Evolutionary conservation across 1,284 basidiomycete genomes (phyloP).

Genomic region (Trametes pubescens): DNA sequence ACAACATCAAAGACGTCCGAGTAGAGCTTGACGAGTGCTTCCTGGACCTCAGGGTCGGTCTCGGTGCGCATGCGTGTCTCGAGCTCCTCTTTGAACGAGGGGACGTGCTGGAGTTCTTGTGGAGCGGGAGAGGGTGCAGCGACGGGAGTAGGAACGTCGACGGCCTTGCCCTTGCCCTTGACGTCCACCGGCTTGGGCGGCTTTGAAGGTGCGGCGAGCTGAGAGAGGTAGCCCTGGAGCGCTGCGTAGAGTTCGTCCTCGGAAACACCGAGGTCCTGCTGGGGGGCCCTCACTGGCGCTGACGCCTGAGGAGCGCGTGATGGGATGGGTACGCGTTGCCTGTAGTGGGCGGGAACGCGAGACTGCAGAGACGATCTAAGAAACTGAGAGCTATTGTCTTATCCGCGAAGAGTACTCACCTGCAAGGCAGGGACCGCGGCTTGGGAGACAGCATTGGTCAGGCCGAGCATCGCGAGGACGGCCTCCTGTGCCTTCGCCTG

Average conservation of each 20-base stretch:
- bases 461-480: slow-evolving; percentile 14
- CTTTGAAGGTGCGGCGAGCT: not conserved
- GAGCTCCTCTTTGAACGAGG: slow-evolving; percentile 29
- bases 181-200: slow-evolving; percentile 5
- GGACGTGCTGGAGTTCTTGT: not conserved
- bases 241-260: slow-evolving; percentile 21
- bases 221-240: slow-evolving; percentile 18
- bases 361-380: not conserved
- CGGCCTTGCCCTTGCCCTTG: slow-evolving; percentile 34
- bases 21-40: slow-evolving; percentile 30
- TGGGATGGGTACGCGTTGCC: not conserved
- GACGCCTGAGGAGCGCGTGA: not conserved
- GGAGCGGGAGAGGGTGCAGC: not conserved
- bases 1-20: slow-evolving; percentile 22
- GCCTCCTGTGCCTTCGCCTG: slow-evolving; percentile 18
- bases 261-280: not conserved
- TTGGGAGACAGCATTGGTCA: slow-evolving; percentile 1
- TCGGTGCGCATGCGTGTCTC: slow-evolving; percentile 28
- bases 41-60: slow-evolving; percentile 27
- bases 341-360: not conserved
- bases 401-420: slow-evolving; percentile 7
- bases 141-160: not conserved
- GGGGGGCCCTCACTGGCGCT: not conserved
- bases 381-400: no score
- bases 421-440: not conserved